Percentiles rank a stretch among this genome's conserved stretches.
These are phyloP conservation scores for Arthrobotrys megalospora DNA, from an alignment of 2,329 filamentous ascomycete genomes.

Conservation along the genomic window DNA sequence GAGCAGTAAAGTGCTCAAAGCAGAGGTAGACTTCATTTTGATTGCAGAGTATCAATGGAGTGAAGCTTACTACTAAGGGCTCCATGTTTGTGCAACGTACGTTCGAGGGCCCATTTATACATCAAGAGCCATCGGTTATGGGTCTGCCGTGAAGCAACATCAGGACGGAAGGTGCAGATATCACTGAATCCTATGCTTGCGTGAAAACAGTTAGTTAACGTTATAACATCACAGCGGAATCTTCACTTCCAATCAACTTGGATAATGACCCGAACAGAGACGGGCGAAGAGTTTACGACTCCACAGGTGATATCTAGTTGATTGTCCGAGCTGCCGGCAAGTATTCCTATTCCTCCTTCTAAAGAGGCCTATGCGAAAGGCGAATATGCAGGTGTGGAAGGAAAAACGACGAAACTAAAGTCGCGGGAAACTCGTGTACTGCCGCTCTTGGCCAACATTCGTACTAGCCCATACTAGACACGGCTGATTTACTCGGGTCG, in stretches of 20 bases:
- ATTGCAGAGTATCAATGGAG: not conserved
- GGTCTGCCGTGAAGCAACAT: no score
- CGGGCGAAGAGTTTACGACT: not conserved
- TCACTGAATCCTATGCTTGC: no score
- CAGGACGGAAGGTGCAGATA: no score
- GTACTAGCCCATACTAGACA: no score
- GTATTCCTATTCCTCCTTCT: not conserved
- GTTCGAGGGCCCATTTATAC: no score
- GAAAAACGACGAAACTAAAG: not conserved
- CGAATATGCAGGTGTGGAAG: not conserved
- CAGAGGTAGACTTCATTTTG: slow-evolving; percentile 22
- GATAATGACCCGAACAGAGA: not conserved
- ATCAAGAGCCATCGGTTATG: no score
- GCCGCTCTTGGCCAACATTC: no score
- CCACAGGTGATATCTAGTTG: not conserved
- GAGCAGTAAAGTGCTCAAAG: slow-evolving; percentile 5
- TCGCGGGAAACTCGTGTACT: no score
- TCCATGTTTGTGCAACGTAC: no score
- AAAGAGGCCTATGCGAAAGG: not conserved
- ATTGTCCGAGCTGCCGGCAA: not conserved
- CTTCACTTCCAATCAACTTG: not conserved
- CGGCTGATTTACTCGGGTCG: no score
- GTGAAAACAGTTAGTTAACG: no score
- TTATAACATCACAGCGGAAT: no score
- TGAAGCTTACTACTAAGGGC: not conserved